Conservation (phyloP, 495 filamentous ascomycete genomes). For the Extremus antarcticus region DNA sequence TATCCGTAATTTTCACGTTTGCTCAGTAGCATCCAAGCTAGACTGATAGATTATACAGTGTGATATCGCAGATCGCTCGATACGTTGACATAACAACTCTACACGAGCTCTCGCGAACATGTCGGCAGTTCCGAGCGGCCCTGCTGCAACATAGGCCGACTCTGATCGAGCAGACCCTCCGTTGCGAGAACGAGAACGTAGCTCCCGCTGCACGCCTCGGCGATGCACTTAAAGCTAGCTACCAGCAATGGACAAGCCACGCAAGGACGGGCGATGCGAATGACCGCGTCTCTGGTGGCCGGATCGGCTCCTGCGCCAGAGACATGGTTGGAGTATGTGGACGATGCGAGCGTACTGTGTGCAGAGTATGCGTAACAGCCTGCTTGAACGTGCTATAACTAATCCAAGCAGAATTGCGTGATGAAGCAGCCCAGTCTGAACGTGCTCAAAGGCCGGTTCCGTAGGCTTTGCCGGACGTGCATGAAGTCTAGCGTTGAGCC, state of each 20-base stretch:
- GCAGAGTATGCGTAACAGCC: constrained; percentile 48
- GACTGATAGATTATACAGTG: constrained; percentile 37
- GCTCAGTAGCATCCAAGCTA: background rate
- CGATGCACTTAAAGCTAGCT: constrained; percentile 18
- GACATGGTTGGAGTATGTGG: constrained; percentile 79
- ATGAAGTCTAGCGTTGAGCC: constrained; percentile 48
- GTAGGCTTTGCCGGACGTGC: constrained; percentile 67
- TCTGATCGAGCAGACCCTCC: constrained; percentile 61
- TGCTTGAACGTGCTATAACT: background rate
- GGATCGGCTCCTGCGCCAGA: constrained; percentile 63
- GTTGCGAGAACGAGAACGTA: constrained; percentile 59
- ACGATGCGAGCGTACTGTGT: constrained; percentile 63
- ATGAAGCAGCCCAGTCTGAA: constrained; percentile 58
- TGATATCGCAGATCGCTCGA: constrained; percentile 61
- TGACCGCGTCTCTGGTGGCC: constrained; percentile 46
- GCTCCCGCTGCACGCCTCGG: constrained; percentile 35
- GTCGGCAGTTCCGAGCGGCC: constrained; percentile 64
- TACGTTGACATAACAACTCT: constrained; percentile 76
- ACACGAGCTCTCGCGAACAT: constrained; percentile 66
- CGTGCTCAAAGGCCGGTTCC: constrained; percentile 56
- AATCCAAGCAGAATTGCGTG: constrained; percentile 61
- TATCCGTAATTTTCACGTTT: constrained; percentile 61
- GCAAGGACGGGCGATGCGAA: constrained; percentile 9
- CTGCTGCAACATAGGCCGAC: constrained; percentile 64
- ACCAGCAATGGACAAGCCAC: constrained; percentile 15